Evolutionary conservation across 495 filamentous ascomycete genomes (phyloP).

Genomic region (Cladorrhinum samala): DNA sequence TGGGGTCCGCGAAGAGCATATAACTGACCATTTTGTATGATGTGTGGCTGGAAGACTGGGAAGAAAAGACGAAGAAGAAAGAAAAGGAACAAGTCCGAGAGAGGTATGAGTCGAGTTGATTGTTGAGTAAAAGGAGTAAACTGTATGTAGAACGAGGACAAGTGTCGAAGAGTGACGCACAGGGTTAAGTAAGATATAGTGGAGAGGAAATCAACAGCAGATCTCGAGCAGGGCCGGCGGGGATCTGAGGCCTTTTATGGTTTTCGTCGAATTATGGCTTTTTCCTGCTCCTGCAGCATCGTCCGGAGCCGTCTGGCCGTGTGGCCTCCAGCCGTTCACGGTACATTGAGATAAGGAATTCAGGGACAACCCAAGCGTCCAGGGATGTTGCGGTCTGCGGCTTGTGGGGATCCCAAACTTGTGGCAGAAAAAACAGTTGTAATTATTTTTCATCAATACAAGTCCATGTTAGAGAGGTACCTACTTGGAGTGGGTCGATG

Average conservation of each 20-base stretch:
- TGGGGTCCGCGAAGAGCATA: no score
- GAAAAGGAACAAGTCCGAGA: not conserved
- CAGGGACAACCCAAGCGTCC: not conserved
- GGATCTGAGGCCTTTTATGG: slow-evolving; percentile 1
- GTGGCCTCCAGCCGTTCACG: not conserved
- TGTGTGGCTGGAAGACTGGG: not conserved
- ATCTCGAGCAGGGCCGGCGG: not conserved
- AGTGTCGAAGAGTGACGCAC: not conserved
- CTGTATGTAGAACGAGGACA: not conserved
- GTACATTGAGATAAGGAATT: not conserved
- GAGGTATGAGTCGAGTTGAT: not conserved
- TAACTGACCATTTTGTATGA: not conserved
- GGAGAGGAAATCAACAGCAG: not conserved
- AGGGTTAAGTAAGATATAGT: not conserved
- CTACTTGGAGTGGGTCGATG: no score
- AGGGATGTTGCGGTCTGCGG: not conserved
- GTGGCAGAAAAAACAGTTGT: no score
- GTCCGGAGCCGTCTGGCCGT: not conserved
- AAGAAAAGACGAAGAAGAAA: not conserved
- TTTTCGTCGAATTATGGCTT: not conserved
- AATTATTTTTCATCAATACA: no score
- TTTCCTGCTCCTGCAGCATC: not conserved
- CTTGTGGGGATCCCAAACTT: not conserved
- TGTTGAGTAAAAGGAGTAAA: not conserved
- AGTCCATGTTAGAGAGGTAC: no score